Evolutionary conservation across 1,139 yeast species (phyloP), one percentile per base, ranked within the genome.

Genomic region (Zhuliangozyma parablackwelliae): DNA sequence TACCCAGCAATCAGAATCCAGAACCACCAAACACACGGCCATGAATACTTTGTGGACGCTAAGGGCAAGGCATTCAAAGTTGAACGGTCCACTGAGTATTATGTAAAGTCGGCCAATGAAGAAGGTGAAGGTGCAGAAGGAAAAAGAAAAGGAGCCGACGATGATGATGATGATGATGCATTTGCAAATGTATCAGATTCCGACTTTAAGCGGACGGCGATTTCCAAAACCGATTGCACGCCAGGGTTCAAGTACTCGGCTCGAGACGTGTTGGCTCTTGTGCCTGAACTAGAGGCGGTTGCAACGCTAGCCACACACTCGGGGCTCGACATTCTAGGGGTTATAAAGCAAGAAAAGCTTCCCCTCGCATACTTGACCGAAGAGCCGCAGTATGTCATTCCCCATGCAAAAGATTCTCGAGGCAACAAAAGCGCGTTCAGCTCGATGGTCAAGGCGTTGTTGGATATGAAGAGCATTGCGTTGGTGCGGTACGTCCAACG

Each of bases 211-310:
- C 20, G 33, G 16, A 27, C 25, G 6, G 10, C 23, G 10, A 27
- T 38, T 6, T 28, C 28, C n/a, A 29, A 21, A 20, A n/a, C 11
- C 13, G 35, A 41, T 20, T 34, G 37, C 16, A 34, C 35, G 3
- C 41, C 46, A 25, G 95, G 87, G 0, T 87, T 78, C 55, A 71
- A 76, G 45, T 87, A 81, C 50, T 92, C 95, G 6, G 65, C 78
- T n/a, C 50, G 56, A 35, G 74, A 69, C 45, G 50, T 69, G 27
- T 51, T 65, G n/a, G 54, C 60, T 1, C 38, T 61, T 7, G 55
- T 76, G 10, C 58, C 65, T 1, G 69, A 70, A 2, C 59, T 82
- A 26, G 65, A 68, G 21, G 63, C 65, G 16, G 59, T 65, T 2
- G 54, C 78, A 12, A 57, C 56, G n/a, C 66, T 78, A 24, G 54